Conservation (phyloP, 108 stramenopile species). For the Discostella stelligeroides region DNA sequence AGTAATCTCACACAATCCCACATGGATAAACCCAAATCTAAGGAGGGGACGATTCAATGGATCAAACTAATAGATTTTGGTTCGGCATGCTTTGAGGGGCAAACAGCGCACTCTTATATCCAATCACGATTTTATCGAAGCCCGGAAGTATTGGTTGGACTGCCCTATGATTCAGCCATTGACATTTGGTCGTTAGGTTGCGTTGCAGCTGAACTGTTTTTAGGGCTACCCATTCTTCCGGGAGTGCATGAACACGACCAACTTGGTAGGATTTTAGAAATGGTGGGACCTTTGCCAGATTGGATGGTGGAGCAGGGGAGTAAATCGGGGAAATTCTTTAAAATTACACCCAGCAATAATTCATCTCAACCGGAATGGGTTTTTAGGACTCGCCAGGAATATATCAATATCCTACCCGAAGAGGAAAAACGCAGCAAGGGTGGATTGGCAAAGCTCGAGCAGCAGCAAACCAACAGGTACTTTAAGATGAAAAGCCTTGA, state of each 20-base stretch:
- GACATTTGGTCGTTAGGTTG: conserved; percentile 98
- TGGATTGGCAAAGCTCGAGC: conserved; percentile 70
- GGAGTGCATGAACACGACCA: conserved; percentile 97
- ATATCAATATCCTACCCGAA: conserved; percentile 64
- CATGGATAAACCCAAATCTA: not conserved
- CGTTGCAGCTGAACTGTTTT: conserved; percentile 94
- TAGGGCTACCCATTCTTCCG: conserved; percentile 96
- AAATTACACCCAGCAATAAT: conserved; percentile 25
- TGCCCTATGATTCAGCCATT: conserved; percentile 94
- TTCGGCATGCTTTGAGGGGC: conserved; percentile 92
- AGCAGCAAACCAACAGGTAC: conserved; percentile 80
- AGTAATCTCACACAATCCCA: conserved; percentile 1
- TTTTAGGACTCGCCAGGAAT: conserved; percentile 74
- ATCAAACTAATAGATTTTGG: conserved; percentile 98
- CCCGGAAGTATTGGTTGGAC: conserved; percentile 93
- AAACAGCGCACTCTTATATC: conserved; percentile 93
- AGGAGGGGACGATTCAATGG: conserved; percentile 30
- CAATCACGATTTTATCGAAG: conserved; percentile 98
- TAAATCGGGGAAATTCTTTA: conserved; percentile 70
- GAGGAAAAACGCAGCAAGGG: conserved; percentile 75
- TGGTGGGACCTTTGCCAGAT: conserved; percentile 88
- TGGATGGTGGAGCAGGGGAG: conserved; percentile 87
- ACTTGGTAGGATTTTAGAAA: conserved; percentile 91
- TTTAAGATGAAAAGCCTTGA: conserved; percentile 70
- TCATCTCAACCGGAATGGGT: conserved; percentile 54